Conservation (phyloP, 2,329 filamentous ascomycete genomes). For the Zalaria sp. region DNA sequence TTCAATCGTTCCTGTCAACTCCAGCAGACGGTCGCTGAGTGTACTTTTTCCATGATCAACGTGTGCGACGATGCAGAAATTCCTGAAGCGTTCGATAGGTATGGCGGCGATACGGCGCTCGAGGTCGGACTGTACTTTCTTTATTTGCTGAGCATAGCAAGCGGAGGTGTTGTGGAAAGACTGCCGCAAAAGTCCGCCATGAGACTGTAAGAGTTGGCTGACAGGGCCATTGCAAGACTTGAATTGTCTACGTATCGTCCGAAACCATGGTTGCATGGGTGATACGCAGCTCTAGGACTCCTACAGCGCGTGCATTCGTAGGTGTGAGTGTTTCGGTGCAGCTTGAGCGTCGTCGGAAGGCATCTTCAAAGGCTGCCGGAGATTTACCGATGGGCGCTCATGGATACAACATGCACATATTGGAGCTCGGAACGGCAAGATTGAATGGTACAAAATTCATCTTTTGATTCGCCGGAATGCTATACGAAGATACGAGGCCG, state of each 20-base stretch:
- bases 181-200: conserved; percentile 10
- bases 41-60: conserved; percentile 99
- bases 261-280: conserved; percentile 37
- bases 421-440: no score
- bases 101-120: conserved; percentile 57
- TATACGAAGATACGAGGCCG: no score
- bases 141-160: conserved; percentile 22
- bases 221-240: conserved; percentile 15
- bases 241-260: conserved; percentile 26
- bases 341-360: no score
- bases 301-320: no score
- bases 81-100: conserved; percentile 67
- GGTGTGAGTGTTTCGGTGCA: no score
- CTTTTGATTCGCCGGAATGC: no score
- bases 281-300: background rate
- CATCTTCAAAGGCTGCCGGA: no score
- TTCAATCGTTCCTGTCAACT: conserved; percentile 85
- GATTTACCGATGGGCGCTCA: no score
- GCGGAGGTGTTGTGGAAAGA: conserved; percentile 14
- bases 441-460: no score
- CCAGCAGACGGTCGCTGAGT: conserved; percentile 78
- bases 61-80: conserved; percentile 98
- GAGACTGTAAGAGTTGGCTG: background rate
- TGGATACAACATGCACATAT: no score
- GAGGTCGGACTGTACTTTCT: conserved; percentile 32